These are phyloP conservation scores for Beta lomatogona DNA, from an alignment of 179 eudicot genomes.

Conservation along the genomic window DNA sequence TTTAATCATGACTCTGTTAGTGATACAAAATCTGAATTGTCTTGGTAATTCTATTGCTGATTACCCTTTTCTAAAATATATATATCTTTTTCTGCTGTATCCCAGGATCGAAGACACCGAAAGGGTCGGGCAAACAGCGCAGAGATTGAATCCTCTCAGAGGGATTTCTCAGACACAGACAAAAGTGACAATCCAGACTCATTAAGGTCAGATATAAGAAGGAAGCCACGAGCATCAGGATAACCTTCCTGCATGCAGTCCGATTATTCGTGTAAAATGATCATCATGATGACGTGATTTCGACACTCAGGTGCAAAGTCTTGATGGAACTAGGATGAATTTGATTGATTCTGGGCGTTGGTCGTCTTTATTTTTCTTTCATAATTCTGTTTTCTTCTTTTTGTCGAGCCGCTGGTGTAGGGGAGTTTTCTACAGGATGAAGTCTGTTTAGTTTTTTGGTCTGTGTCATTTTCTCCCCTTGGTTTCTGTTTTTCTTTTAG, in stretches of 20 bases:
- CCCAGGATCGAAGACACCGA: slow-evolving; percentile 75
- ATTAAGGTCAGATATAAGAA: slow-evolving; percentile 48
- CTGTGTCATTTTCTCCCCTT: slow-evolving; percentile 15
- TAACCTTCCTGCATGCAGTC: slow-evolving; percentile 3
- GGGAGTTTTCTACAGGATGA: neutral
- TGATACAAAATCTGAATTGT: neutral
- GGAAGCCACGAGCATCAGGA: slow-evolving; percentile 31
- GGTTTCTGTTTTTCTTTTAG: neutral
- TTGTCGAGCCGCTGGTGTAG: slow-evolving; percentile 9
- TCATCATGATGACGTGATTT: neutral
- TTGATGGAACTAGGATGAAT: too few species aligned
- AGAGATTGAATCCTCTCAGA: slow-evolving; percentile 60
- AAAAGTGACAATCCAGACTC: slow-evolving; percentile 70
- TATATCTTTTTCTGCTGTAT: neutral
- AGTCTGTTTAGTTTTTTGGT: slow-evolving; percentile 22
- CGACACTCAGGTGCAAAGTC: neutral
- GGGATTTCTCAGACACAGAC: slow-evolving; percentile 69
- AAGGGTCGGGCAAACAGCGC: slow-evolving; percentile 55
- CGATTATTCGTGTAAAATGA: slow-evolving; percentile 10
- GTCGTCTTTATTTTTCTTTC: neutral
- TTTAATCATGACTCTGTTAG: neutral
- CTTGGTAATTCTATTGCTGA: neutral
- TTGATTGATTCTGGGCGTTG: neutral
- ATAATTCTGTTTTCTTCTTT: neutral
- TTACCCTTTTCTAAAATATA: neutral